A percentile compares a stretch with the other conserved stretches of the same genome.
These are phyloP conservation scores for Exophiala lecanii-corni DNA, from an alignment of 2,329 filamentous ascomycete species.

Conservation along the genomic window DNA sequence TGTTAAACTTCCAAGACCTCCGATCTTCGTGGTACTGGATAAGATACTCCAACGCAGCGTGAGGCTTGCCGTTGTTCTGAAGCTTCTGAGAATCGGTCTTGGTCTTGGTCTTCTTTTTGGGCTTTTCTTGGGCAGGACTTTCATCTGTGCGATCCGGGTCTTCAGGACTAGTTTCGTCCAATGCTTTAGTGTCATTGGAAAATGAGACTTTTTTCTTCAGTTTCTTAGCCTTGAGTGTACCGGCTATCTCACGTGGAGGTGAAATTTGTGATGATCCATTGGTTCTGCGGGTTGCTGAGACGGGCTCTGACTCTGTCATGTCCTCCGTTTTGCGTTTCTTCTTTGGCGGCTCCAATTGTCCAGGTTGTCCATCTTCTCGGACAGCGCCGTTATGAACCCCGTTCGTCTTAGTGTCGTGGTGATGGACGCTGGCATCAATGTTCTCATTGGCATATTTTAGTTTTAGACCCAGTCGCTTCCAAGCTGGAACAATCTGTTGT, in stretches of 20 bases:
- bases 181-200: conserved; percentile 55
- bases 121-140: neutral
- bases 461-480: conserved; percentile 58
- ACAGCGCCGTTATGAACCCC: conserved; percentile 1
- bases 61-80: conserved; percentile 18
- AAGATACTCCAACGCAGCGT: conserved; percentile 56
- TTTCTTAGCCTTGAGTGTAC: conserved; percentile 2
- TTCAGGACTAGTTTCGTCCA: conserved; percentile 2
- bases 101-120: conserved; percentile 30
- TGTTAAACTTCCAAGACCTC: conserved; percentile 89
- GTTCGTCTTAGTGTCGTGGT: conserved; percentile 4
- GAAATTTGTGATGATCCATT: neutral
- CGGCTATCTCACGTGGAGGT: neutral
- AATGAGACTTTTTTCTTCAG: conserved; percentile 50
- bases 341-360: conserved; percentile 13
- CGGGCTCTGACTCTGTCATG: neutral
- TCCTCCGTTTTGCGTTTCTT: conserved; percentile 15
- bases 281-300: neutral
- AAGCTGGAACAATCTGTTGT: conserved; percentile 45
- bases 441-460: conserved; percentile 49
- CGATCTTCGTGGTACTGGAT: conserved; percentile 67
- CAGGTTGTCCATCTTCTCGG: too few species aligned
- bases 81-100: conserved; percentile 29
- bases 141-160: neutral
- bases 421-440: conserved; percentile 13